Base-by-base conservation (phyloP, 192 early-diverging fungal genomes). In the Obelidium mucronatum region DNA sequence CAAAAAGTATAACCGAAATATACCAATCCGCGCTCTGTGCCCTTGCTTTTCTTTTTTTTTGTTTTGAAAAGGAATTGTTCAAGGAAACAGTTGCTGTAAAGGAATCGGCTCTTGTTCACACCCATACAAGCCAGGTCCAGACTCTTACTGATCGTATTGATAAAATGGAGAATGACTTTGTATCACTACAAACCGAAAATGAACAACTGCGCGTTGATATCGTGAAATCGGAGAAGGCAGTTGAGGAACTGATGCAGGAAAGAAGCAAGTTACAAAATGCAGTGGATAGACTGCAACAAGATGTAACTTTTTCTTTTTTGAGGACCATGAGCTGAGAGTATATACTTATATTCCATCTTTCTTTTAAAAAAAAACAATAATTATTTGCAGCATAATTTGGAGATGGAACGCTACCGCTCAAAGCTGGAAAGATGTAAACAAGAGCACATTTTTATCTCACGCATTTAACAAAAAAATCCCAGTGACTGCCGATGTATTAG, bases 401-500 rank as follows among this genome's bases (percentile, higher is more conserved):
- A 17, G 24, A 68, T 52, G 28, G 66, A 68, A 42, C 40, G 28
- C 3, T 53, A n/a, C 28, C 66, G 66, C 40, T 68, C 40, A 6
- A 68, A 68, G 30, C 42, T 68, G 5, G 66, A 68, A 3, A 3
- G 34, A 68, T 28, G 66, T 68, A 51, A 52, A 42, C 6, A 37
- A 37, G 8, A 40, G 39, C 6, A 40, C 48, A 13, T 22, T 13
- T 13, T 51, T 22, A 8, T 13, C 48, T 51, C 48, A 51, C 48
- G 11, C 48, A 51, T 22, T 51, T 30, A 15, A 4, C 35, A 37
- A 22, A 36, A 37, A 11, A 11, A 15, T 65, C 24, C 4, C 4
- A 68, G 66, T 68, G 36, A 68, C 66, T n/a, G 30, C 26, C 15
- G 66, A 68, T 52, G 66, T 68, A 19, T 15, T 39, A n/a, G 4